phyloP scores from a whole-genome alignment of 306 rosid genomes.

The Mimosa bimucronata region DNA sequence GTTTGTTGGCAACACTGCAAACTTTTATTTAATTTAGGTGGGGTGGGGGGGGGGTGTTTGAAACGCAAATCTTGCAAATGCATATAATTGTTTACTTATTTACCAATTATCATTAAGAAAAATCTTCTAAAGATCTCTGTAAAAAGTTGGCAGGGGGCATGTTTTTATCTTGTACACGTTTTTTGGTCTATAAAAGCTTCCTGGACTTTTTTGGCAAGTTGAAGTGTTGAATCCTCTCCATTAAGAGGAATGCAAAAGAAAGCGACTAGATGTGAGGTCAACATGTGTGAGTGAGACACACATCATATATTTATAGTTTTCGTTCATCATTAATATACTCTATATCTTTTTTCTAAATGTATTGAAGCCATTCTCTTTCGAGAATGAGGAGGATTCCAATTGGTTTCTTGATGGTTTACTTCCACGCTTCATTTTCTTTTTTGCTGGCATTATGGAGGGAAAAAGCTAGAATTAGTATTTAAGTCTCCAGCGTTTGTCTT shows the following conservation, averaged over 20 bases:
- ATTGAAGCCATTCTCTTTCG: neutral
- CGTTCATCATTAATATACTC: no score
- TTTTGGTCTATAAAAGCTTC: neutral
- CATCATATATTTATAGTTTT: neutral
- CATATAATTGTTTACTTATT: neutral
- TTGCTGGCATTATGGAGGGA: neutral
- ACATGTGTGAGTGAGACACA: neutral
- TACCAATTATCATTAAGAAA: neutral
- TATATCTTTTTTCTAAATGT: neutral
- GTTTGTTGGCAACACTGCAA: conserved; percentile 30
- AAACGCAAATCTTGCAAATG: neutral
- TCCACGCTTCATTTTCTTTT: conserved; percentile 25
- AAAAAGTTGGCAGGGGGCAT: neutral
- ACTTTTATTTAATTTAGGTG: neutral
- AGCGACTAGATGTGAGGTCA: neutral
- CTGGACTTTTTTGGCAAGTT: neutral
- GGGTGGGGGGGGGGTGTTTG: neutral
- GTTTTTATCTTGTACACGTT: neutral
- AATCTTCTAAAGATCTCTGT: neutral
- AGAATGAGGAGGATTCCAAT: neutral
- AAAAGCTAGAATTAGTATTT: conserved; percentile 7
- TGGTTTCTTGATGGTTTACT: conserved; percentile 8
- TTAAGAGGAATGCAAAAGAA: neutral
- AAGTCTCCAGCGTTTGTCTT: conserved; percentile 20
- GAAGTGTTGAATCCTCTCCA: neutral